Base-by-base conservation (phyloP, 805 yeast species). In the Debaryomyces hansenii region DNA sequence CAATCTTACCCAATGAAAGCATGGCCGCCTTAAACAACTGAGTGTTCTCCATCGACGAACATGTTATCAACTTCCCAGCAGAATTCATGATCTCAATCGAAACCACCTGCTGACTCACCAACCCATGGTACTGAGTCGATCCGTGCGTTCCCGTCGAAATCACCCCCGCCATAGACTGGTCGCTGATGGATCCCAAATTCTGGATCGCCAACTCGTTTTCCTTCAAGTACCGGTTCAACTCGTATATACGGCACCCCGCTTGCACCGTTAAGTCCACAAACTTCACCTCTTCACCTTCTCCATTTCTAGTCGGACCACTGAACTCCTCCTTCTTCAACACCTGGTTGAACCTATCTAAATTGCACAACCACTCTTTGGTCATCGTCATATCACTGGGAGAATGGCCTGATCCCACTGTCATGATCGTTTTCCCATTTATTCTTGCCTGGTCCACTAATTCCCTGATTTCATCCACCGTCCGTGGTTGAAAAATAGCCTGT, bases 61-160 rank as follows among this genome's bases (percentile, higher is more conserved):
- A 85, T 34, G 74, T 74, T 18, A 89, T 72, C 12, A 84, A 57
- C 50, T 88, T 82, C 37, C 97, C 98, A 46, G 75, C 69, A 40
- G 94, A 88, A 54, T 86, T 82, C 47, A 91, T 81, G 27, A 92
- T 63, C 8, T 87, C 83, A 47, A 92, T 64, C 52, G 83, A 80
- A 2, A 92, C 97, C 51, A 88, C 77, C 64, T 90, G 97, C 57
- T 90, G 92, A 7, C 94, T 82, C 2, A 92, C 87, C 32, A 91
- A 73, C 0, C 98, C 97, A 59, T 94, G 98, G 63, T 78, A 88
- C 36, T 92, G 95, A 8, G 96, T 84, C 0, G 97, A 87, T 6
- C 99, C 99, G 61, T 92, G 99, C 0, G 98, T 90, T 24, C 98
- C 98, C 0, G 98, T 92, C 1, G 96, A 86, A 38, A 94, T 90